phyloP scores from a whole-genome alignment of 2,329 filamentous ascomycete genomes.

The Dothiorella sarmentorum region DNA sequence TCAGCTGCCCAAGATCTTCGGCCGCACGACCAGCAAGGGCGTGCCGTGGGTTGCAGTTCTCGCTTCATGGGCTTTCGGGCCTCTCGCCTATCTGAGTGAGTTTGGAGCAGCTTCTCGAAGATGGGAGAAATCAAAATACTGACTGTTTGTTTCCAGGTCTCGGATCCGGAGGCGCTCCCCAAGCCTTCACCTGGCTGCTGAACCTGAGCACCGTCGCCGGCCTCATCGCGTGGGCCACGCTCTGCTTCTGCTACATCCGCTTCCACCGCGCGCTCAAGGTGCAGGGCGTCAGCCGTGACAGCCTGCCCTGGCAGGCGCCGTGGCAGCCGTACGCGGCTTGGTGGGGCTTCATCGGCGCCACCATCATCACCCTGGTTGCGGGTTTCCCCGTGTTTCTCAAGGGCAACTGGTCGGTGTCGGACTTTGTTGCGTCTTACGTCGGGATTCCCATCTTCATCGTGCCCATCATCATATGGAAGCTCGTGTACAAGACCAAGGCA shows the following conservation, averaged over 20 bases:
- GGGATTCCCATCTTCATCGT: constrained; percentile 36
- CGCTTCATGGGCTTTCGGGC: constrained; percentile 39
- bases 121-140: constrained; percentile 43
- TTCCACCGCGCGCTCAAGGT: constrained; percentile 52
- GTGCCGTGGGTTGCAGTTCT: constrained; percentile 27
- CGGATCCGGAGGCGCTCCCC: background rate
- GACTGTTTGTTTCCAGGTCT: constrained; percentile 21
- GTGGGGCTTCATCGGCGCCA: background rate
- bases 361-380: background rate
- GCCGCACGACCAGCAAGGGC: background rate
- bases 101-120: constrained; percentile 51
- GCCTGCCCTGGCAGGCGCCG: background rate
- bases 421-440: constrained; percentile 22
- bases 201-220: constrained; percentile 3
- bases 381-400: background rate
- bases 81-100: constrained; percentile 42
- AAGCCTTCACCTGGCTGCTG: constrained; percentile 15
- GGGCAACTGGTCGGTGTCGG: background rate
- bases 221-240: background rate
- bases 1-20: background rate
- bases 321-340: background rate
- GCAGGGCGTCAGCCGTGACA: constrained; percentile 42
- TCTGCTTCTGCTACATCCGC: constrained; percentile 17
- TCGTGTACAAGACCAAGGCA: constrained; percentile 38
- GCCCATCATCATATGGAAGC: constrained; percentile 44